These are phyloP conservation scores for Cercophora scortea DNA, from an alignment of 495 filamentous ascomycete species.

Conservation along the genomic window DNA sequence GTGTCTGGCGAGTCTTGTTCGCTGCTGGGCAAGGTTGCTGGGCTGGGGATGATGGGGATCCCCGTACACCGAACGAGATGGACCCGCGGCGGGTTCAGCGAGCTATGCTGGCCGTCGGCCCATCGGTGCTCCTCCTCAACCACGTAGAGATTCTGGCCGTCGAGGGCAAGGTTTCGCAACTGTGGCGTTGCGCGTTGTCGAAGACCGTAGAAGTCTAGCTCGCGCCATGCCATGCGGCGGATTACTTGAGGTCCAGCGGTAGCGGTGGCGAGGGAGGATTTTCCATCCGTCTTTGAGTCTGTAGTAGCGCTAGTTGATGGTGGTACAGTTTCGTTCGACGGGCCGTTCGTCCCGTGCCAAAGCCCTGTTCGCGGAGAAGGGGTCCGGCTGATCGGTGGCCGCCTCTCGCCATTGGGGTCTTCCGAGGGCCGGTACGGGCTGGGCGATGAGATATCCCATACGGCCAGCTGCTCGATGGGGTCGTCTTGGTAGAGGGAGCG, in stretches of 20 bases:
- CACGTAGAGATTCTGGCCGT: constrained; percentile 40
- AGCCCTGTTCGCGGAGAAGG: constrained; percentile 10
- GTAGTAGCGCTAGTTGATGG: background rate
- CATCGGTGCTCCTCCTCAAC: constrained; percentile 44
- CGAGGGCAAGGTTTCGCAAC: constrained; percentile 47
- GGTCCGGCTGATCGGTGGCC: constrained; percentile 17
- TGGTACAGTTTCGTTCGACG: background rate
- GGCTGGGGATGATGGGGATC: constrained; percentile 39
- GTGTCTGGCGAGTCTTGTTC: background rate
- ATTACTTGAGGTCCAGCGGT: constrained; percentile 42
- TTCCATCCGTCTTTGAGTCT: background rate
- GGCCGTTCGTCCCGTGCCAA: constrained; percentile 12
- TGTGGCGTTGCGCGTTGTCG: constrained; percentile 48
- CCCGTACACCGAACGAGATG: constrained; percentile 42
- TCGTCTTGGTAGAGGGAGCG: constrained; percentile 52
- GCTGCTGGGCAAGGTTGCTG: background rate
- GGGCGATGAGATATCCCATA: constrained; percentile 58
- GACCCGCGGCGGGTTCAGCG: constrained; percentile 31
- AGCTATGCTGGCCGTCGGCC: constrained; percentile 36
- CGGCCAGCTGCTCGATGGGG: constrained; percentile 53
- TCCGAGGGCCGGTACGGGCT: constrained; percentile 49
- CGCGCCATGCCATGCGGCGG: constrained; percentile 45
- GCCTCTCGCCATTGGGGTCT: constrained; percentile 39
- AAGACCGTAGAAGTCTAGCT: constrained; percentile 50
- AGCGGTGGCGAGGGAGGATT: constrained; percentile 5